Conservation (phyloP, 2,329 filamentous ascomycete genomes). For the Aspergillus pseudonomiae region DNA sequence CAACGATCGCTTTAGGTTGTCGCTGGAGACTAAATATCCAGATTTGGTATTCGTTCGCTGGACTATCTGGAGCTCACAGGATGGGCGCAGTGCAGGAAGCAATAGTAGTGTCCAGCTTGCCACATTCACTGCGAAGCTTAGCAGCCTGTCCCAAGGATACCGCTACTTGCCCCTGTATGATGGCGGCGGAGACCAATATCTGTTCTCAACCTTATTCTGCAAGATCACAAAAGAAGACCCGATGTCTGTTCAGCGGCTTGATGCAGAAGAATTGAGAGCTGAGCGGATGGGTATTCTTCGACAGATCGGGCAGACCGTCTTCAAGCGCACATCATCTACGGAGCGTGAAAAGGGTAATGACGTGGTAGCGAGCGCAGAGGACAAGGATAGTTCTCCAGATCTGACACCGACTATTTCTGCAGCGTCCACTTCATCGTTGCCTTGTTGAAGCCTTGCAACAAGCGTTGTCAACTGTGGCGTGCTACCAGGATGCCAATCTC, state of each 20-base stretch:
- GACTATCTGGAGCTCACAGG: slow-evolving; percentile 84
- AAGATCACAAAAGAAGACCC: slow-evolving; percentile 70
- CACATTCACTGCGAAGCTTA: slow-evolving; percentile 90
- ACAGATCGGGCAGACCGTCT: slow-evolving; percentile 48
- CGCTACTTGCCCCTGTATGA: slow-evolving; percentile 90
- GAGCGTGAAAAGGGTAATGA: slow-evolving; percentile 42
- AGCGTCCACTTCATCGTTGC: slow-evolving; percentile 39
- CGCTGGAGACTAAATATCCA: slow-evolving; percentile 89
- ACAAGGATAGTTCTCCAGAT: slow-evolving; percentile 38
- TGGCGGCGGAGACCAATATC: slow-evolving; percentile 84
- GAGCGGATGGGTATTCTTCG: slow-evolving; percentile 47
- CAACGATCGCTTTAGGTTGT: slow-evolving; percentile 76
- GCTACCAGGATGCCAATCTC: background rate
- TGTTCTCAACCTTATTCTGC: slow-evolving; percentile 94
- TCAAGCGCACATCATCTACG: slow-evolving; percentile 45
- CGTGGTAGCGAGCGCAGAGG: slow-evolving; percentile 31
- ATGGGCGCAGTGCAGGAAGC: slow-evolving; percentile 71
- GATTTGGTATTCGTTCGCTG: slow-evolving; percentile 92
- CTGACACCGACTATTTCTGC: slow-evolving; percentile 41
- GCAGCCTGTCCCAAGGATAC: slow-evolving; percentile 86
- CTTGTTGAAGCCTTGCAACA: slow-evolving; percentile 5
- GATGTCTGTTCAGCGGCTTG: slow-evolving; percentile 44
- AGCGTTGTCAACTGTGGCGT: background rate
- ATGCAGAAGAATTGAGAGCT: slow-evolving; percentile 43
- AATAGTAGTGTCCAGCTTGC: slow-evolving; percentile 68